phyloP scores from a whole-genome alignment of 2,329 filamentous ascomycete species.

The Penicillium palitans region DNA sequence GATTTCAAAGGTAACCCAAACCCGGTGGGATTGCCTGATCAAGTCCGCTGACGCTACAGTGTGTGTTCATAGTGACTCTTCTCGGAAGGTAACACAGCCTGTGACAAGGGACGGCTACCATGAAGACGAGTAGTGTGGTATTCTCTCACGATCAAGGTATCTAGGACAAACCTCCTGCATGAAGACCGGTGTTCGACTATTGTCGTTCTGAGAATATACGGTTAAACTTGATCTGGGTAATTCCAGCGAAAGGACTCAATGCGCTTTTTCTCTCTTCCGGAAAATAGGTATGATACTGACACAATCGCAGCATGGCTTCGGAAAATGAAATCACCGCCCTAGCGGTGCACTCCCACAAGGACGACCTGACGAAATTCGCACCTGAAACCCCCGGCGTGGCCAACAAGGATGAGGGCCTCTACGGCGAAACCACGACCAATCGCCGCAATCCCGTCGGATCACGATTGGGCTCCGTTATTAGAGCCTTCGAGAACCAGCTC shows the following conservation, averaged over 20 bases:
- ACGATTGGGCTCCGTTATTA: slow-evolving; percentile 33
- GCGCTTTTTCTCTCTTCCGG: slow-evolving; percentile 29
- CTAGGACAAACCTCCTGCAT: slow-evolving; percentile 41
- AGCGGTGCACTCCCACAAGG: slow-evolving; percentile 28
- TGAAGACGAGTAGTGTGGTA: slow-evolving; percentile 43
- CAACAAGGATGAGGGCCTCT: slow-evolving; percentile 21
- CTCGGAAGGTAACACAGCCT: slow-evolving; percentile 19
- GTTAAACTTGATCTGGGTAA: slow-evolving; percentile 50
- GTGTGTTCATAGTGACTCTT: slow-evolving; percentile 2
- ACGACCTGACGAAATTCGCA: slow-evolving; percentile 14
- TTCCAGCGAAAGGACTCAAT: slow-evolving; percentile 49
- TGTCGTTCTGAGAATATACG: slow-evolving; percentile 47
- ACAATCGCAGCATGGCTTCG: slow-evolving; percentile 33
- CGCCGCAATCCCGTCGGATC: slow-evolving; percentile 23
- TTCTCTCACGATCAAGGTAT: slow-evolving; percentile 46
- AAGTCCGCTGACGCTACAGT: not conserved
- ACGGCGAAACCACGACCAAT: slow-evolving; percentile 11
- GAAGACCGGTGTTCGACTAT: slow-evolving; percentile 45
- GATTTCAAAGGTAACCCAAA: not conserved
- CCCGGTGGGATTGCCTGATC: not conserved
- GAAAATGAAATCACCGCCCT: slow-evolving; percentile 32
- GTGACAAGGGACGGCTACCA: slow-evolving; percentile 30
- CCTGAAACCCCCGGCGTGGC: slow-evolving; percentile 14
- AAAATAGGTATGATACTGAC: slow-evolving; percentile 23
- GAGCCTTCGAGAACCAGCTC: slow-evolving; percentile 42